phyloP scores from a whole-genome alignment of 805 yeast genomes.

The Huiozyma sinensis region DNA sequence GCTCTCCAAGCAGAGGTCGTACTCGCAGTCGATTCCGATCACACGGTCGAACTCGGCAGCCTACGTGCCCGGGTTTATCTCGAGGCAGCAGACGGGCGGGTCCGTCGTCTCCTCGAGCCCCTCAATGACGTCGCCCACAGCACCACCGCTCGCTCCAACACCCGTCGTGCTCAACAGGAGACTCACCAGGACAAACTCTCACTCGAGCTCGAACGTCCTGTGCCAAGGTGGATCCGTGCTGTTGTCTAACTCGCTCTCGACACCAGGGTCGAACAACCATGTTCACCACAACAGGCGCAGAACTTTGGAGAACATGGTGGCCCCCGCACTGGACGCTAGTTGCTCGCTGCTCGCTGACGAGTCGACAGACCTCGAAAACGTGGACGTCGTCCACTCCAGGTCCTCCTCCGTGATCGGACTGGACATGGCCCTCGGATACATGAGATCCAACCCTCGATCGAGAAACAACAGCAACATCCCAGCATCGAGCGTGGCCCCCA shows the following conservation, averaged over 20 bases:
- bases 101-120: conserved; percentile 1
- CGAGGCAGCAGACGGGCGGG: conserved; percentile 4
- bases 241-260: too few relatives aligned
- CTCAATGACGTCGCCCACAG: neutral
- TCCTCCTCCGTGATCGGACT: conserved; percentile 44
- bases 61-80: neutral
- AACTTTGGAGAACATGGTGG: conserved; percentile 54
- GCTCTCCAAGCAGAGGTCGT: conserved; percentile 1
- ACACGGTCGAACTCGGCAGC: too few relatives aligned
- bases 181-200: conserved; percentile 1
- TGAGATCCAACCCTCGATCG: conserved; percentile 2
- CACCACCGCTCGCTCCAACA: neutral
- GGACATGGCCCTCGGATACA: conserved; percentile 29
- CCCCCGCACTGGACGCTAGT: conserved; percentile 77
- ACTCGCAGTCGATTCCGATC: conserved; percentile 2
- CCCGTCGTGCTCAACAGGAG: neutral
- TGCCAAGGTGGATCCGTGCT: too few relatives aligned
- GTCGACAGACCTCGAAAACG: conserved; percentile 50
- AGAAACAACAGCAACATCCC: conserved; percentile 1
- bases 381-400: conserved; percentile 59
- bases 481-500: neutral
- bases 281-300: conserved; percentile 25
- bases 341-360: conserved; percentile 49
- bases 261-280: neutral
- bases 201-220: neutral